Conservation (phyloP, 768 basidiomycete species). For the Mycena vitilis region DNA sequence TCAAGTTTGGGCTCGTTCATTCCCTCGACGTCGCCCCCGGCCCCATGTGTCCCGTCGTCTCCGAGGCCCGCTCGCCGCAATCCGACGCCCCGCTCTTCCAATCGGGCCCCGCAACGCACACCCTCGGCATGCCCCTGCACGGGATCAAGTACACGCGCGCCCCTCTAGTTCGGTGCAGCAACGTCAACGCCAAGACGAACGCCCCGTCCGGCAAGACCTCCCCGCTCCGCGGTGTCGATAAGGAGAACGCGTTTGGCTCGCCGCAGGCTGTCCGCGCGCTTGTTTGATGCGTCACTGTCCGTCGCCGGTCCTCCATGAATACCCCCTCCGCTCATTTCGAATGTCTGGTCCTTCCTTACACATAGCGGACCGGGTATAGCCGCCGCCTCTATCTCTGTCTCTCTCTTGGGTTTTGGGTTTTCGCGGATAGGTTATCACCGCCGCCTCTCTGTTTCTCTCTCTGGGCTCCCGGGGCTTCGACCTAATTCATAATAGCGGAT, state of each 20-base stretch:
- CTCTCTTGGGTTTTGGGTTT: background rate
- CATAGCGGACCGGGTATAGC: background rate
- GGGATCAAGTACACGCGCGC: background rate
- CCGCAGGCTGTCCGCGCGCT: background rate
- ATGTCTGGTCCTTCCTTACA: background rate
- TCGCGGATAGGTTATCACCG: background rate
- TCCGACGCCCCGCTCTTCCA: background rate
- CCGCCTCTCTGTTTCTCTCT: background rate
- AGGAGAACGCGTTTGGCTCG: background rate
- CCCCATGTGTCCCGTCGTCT: background rate
- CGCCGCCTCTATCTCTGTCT: background rate
- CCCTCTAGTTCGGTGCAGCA: background rate
- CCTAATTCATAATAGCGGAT: background rate
- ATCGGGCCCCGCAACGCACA: background rate
- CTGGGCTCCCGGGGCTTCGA: background rate
- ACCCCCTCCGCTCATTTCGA: too few relatives aligned
- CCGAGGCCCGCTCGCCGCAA: background rate
- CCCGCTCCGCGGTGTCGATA: background rate
- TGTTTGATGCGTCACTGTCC: background rate
- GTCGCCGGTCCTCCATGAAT: too few relatives aligned
- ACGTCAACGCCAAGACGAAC: background rate
- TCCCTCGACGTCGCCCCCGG: background rate
- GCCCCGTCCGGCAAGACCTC: background rate
- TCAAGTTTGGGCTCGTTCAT: background rate
- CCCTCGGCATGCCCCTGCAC: background rate